phyloP scores from a whole-genome alignment of 2,329 filamentous ascomycete genomes.

The Pseudofabraea citricarpa region DNA sequence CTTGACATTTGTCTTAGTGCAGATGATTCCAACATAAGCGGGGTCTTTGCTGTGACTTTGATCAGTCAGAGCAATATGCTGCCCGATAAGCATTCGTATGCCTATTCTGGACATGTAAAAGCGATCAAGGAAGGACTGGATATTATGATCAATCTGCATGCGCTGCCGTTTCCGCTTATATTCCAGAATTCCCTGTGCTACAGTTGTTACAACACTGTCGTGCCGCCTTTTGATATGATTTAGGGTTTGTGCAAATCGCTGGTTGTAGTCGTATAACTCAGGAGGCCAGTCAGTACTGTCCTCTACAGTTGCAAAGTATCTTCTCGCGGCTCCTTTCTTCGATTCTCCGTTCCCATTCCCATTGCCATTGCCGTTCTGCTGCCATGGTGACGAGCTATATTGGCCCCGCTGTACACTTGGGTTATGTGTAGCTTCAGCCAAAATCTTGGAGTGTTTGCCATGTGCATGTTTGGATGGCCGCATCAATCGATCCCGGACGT shows the following conservation, averaged over 20 bases:
- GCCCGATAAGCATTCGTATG: conserved; percentile 97
- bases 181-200: conserved; percentile 95
- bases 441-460: conserved; percentile 58
- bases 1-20: conserved; percentile 94
- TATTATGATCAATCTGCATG: conserved; percentile 97
- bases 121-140: conserved; percentile 94
- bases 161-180: conserved; percentile 95
- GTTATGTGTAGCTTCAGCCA: conserved; percentile 82
- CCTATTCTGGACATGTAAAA: conserved; percentile 99
- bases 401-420: conserved; percentile 84
- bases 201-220: conserved; percentile 95
- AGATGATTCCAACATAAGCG: conserved; percentile 97
- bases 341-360: conserved; percentile 43
- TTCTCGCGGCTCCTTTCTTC: conserved; percentile 51
- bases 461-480: conserved; percentile 49
- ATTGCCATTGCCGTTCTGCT: conserved; percentile 36
- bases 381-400: conserved; percentile 56
- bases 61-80: conserved; percentile 95
- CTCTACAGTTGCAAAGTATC: conserved; percentile 91
- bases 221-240: conserved; percentile 94
- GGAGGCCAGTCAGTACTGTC: conserved; percentile 88
- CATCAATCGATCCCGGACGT: conserved; percentile 76
- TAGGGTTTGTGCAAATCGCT: conserved; percentile 79
- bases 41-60: conserved; percentile 86
- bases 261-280: conserved; percentile 91